Evolutionary conservation across 345 rosid species (phyloP), one percentile per base, ranked within the genome.

Genomic region (Eucalyptus erythrocorys): DNA sequence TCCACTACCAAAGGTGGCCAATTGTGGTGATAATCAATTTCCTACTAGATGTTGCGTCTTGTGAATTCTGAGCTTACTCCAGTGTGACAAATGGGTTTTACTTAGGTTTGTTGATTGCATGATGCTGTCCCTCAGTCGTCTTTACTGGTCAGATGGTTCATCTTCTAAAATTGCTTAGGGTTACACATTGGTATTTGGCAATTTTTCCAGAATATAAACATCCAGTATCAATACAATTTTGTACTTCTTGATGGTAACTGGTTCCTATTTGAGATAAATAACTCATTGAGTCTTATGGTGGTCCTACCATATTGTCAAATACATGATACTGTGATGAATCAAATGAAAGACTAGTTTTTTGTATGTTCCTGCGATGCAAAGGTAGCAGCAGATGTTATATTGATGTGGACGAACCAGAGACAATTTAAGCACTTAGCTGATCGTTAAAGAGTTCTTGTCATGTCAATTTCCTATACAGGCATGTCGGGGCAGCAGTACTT

Each of bases 401-500:
- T 40, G 47, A 76, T 76, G 47, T 76, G 84, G 27, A 76, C 24
- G 8, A 40, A 76, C 84, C 24, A 76, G 47, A 76, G 47, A 21
- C 30, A 42, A 76, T 22, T 76, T 22, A 37, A 76, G 82, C 82
- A 76, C 15, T 37, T 40, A 13, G 13, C 30, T 76, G 84, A 43
- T 76, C 6, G 84, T 27, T 76, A 40, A 11, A 76, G 47, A 76
- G 47, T 76, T 71, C 27, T 76, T 40, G n/a, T 59, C 30, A 45
- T 51, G 48, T 86, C 45, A 86, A 53, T 32, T 87, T 68, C 8
- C 53, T 68, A 85, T 90, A 80, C 92, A 98, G 99, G 97, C 97
- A 71, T 93, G 94, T 88, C 97, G 97, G 86, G 97, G 97, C 55
- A 94, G 90, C 88, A 94, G 91, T 91, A 88, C 95, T 42, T 90